These are phyloP conservation scores for Pichia sp. DNA, from an alignment of 1,139 yeast genomes.

Conservation along the genomic window DNA sequence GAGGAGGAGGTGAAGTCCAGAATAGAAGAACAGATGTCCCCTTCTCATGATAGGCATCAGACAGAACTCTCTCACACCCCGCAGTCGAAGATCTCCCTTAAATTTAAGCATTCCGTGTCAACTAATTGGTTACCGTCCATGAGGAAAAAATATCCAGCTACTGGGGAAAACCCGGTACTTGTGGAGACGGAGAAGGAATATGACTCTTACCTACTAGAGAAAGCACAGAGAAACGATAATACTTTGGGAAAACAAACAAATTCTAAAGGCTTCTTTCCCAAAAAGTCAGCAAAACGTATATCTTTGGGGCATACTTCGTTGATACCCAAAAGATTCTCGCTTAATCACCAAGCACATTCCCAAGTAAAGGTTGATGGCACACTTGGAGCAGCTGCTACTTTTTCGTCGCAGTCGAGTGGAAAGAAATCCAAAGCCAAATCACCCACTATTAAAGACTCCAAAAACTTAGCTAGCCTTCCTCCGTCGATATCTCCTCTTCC, in stretches of 20 bases:
- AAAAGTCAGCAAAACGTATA: slow-evolving; percentile 13
- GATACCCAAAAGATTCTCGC: slow-evolving; percentile 21
- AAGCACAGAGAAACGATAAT: neutral
- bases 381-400: neutral
- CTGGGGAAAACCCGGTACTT: neutral
- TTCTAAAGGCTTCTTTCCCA: slow-evolving; percentile 1
- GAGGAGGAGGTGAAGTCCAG: neutral
- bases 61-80: neutral
- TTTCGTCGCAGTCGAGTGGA: neutral
- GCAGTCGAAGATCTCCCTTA: slow-evolving; percentile 5
- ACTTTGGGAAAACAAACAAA: neutral
- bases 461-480: neutral
- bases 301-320: slow-evolving; percentile 14
- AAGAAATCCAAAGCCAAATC: neutral
- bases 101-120: slow-evolving; percentile 9
- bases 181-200: neutral
- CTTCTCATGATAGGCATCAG: neutral
- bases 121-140: slow-evolving; percentile 14
- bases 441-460: neutral
- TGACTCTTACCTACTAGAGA: neutral
- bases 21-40: neutral
- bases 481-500: neutral
- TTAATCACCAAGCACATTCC: neutral
- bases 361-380: neutral
- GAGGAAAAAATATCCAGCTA: slow-evolving; percentile 4